phyloP scores from a whole-genome alignment of 352 stramenopile genomes.

The Globisporangium nodosum region DNA sequence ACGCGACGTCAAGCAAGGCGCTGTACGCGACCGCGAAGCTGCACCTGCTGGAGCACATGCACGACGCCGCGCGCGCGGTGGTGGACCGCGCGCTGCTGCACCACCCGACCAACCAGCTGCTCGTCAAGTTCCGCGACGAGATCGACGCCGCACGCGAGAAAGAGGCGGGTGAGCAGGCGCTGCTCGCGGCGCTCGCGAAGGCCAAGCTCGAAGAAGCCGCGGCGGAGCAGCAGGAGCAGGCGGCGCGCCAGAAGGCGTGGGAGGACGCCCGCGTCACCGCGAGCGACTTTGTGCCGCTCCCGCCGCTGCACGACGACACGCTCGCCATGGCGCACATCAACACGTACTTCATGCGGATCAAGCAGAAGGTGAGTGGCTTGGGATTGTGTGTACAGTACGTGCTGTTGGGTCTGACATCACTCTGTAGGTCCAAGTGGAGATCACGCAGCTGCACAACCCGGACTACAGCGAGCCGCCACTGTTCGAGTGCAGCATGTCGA shows the following conservation, averaged over 20 bases:
- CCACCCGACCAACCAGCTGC: conserved; percentile 41
- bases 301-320: conserved; percentile 65
- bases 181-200: conserved; percentile 31
- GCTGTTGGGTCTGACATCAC: not conserved
- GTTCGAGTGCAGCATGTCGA: conserved; percentile 51
- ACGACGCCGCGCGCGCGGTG: conserved; percentile 35
- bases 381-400: not conserved
- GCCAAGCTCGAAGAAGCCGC: conserved; percentile 31
- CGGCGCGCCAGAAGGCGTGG: conserved; percentile 43
- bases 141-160: conserved; percentile 34
- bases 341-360: conserved; percentile 63
- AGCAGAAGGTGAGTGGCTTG: conserved; percentile 29
- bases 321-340: conserved; percentile 36
- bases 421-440: conserved; percentile 34
- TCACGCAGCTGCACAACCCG: conserved; percentile 34
- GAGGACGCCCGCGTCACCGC: conserved; percentile 25
- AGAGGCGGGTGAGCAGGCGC: conserved; percentile 17
- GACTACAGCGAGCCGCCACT: conserved; percentile 51
- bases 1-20: conserved; percentile 46
- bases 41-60: conserved; percentile 53
- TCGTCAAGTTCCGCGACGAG: conserved; percentile 39
- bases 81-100: conserved; percentile 30
- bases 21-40: conserved; percentile 69
- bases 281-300: conserved; percentile 32
- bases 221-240: conserved; percentile 15